Evolutionary conservation across 768 basidiomycete genomes (phyloP), one percentile per base, ranked within the genome.

Genomic region (Kwoniella dendrophila): DNA sequence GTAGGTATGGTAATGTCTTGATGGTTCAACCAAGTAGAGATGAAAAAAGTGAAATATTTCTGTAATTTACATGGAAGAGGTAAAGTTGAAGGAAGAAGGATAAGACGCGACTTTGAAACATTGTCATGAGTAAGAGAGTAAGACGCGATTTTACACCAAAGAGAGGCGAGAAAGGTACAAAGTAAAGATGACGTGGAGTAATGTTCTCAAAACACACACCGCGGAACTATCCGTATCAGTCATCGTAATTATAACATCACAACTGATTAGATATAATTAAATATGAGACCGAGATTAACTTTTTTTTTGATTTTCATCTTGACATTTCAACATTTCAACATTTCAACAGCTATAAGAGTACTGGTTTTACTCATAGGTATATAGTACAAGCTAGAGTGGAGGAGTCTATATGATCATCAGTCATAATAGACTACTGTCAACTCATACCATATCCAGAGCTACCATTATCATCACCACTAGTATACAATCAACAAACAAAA

Each of bases 121-220:
- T 51, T 16, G n/a, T 51, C 30, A 18, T 14, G 10, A 26, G 7
- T 14, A 27, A 22, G 26, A 36, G 12, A 12, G 29, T 26, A 38
- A 48, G 56, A 58, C 56, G 56, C 45, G 56, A 48, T 22, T 24
- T 30, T 27, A 27, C 20, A 44, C n/a, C 12, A 27, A 16, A 30
- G 34, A 27, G 30, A 20, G 56, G 45, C 33, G 43, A 32, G n/a
- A 30, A 14, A 27, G n/a, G 4, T 7, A 20, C 18, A 20, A 16
- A 44, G 22, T 32, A n/a, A 22, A 14, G 14, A 50, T 60, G 59
- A 60, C 59, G 59, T 52, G 59, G 59, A 49, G 47, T 60, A 58
- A 58, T 58, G 56, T 58, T 58, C 40, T 24, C 7, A n/a, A n/a
- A n/a, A n/a, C n/a, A n/a, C n/a, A n/a, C n/a, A n/a, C n/a, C n/a